A percentile compares a stretch with the other conserved stretches of the same genome.
Evolutionary conservation across 257 asterid genomes (phyloP).

Genomic region (Paulownia fortunei): DNA sequence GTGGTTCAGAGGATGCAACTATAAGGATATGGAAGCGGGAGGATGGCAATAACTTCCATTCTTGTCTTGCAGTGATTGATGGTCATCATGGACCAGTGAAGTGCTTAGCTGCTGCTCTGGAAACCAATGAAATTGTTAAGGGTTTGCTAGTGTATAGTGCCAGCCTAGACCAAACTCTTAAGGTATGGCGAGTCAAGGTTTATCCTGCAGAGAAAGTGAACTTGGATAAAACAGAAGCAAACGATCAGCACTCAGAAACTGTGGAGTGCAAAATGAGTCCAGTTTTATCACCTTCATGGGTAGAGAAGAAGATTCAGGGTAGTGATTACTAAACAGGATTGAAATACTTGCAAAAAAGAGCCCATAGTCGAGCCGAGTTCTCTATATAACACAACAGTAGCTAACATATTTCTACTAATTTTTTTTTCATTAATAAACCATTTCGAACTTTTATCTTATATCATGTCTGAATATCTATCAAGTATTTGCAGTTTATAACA

Average conservation of each 20-base stretch:
- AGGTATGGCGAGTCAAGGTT: conserved; percentile 76
- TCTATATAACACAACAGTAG: too few species aligned
- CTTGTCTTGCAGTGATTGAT: conserved; percentile 69
- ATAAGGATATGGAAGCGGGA: conserved; percentile 78
- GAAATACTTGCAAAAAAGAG: too few species aligned
- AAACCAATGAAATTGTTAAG: conserved; percentile 36
- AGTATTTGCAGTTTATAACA: too few species aligned
- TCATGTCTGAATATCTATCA: too few species aligned
- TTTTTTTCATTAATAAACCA: too few species aligned
- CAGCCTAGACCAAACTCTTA: conserved; percentile 71
- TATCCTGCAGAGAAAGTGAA: conserved; percentile 45
- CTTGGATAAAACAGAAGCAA: conserved; percentile 37
- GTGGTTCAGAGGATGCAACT: conserved; percentile 84
- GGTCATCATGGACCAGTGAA: conserved; percentile 84
- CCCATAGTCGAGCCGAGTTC: too few species aligned
- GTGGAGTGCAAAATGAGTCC: conserved; percentile 58
- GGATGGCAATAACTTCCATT: conserved; percentile 56
- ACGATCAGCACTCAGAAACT: conserved; percentile 29
- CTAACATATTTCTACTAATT: too few species aligned
- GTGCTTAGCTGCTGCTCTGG: conserved; percentile 71
- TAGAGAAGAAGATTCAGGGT: conserved; percentile 68
- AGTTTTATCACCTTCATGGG: conserved; percentile 79
- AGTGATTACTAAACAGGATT: conserved; percentile 34
- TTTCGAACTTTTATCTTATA: too few species aligned
- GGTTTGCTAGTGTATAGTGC: conserved; percentile 71